Evolutionary conservation across 331 rosid genomes (phyloP).

Genomic region (Rhamnella rubrinervis): DNA sequence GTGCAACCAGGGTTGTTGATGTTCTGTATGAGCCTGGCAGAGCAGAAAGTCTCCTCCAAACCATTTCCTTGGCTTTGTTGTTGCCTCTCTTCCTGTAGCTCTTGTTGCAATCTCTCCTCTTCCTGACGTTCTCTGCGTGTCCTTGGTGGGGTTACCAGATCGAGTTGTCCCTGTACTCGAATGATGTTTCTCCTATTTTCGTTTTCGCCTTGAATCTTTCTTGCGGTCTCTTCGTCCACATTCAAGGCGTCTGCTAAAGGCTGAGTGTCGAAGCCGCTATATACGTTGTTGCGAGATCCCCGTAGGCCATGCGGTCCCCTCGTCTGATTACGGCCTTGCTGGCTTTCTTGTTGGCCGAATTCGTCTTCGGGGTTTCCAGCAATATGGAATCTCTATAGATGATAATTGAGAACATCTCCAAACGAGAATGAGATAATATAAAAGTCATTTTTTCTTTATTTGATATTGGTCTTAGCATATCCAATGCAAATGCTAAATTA

Average conservation of each 20-base stretch:
- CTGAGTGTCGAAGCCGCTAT: constrained; percentile 32
- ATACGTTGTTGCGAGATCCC: constrained; percentile 28
- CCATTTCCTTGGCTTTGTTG: constrained; percentile 30
- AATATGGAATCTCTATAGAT: constrained; percentile 52
- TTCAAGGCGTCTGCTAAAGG: constrained; percentile 38
- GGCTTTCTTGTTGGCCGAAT: constrained; percentile 20
- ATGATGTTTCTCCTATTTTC: constrained; percentile 40
- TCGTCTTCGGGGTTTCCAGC: constrained; percentile 63
- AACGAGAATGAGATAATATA: no score
- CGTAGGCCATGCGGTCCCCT: not conserved
- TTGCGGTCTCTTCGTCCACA: constrained; percentile 24
- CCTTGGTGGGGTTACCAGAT: constrained; percentile 34
- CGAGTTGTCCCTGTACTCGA: constrained; percentile 30
- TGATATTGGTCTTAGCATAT: no score
- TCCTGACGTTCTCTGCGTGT: constrained; percentile 10
- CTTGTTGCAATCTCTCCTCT: constrained; percentile 13
- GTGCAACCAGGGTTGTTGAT: constrained; percentile 44
- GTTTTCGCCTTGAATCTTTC: constrained; percentile 30
- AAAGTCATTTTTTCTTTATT: no score
- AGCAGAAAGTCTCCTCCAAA: constrained; percentile 57
- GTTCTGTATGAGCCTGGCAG: constrained; percentile 35
- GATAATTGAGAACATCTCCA: not conserved
- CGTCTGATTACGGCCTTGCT: not conserved
- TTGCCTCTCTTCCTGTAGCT: constrained; percentile 6
- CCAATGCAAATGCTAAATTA: no score